These are phyloP conservation scores for Lepidium aucheri DNA, from an alignment of 345 rosid species.

Conservation along the genomic window DNA sequence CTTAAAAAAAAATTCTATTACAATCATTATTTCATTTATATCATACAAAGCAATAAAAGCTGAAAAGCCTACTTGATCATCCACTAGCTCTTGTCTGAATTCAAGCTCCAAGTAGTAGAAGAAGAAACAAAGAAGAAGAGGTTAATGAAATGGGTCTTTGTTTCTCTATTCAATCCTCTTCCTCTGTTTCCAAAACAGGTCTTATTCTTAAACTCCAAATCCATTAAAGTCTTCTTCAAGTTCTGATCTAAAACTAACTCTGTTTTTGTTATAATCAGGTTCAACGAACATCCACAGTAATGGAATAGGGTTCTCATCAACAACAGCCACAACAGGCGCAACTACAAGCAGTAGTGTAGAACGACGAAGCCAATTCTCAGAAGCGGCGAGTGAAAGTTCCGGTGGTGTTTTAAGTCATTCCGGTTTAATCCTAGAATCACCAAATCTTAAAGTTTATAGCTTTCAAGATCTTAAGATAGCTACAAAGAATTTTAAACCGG, in stretches of 20 bases:
- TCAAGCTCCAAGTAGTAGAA: not conserved
- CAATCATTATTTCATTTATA: not conserved
- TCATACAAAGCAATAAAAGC: conserved; percentile 4
- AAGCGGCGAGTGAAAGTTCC: conserved; percentile 32
- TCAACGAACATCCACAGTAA: conserved; percentile 22
- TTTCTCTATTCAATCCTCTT: not conserved
- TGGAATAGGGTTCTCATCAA: conserved; percentile 24
- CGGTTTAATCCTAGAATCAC: conserved; percentile 23
- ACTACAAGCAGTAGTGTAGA: conserved; percentile 31
- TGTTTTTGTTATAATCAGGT: not conserved
- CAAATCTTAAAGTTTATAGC: conserved; percentile 44
- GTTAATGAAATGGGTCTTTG: conserved; percentile 20
- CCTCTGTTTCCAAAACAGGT: conserved; percentile 1
- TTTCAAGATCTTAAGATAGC: conserved; percentile 56
- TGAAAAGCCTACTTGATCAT: not conserved
- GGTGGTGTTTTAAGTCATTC: conserved; percentile 14
- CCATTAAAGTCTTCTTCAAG: not conserved
- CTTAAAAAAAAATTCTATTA: not conserved
- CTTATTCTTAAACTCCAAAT: not conserved
- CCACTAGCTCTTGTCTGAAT: conserved; percentile 18
- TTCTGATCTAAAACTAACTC: not conserved
- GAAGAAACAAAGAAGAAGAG: not conserved
- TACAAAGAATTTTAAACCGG: conserved; percentile 53
- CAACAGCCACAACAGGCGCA: conserved; percentile 16
- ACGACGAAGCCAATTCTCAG: conserved; percentile 39